Base-by-base conservation (phyloP, 2,329 filamentous ascomycete genomes). In the Stromatinia cepivora region DNA sequence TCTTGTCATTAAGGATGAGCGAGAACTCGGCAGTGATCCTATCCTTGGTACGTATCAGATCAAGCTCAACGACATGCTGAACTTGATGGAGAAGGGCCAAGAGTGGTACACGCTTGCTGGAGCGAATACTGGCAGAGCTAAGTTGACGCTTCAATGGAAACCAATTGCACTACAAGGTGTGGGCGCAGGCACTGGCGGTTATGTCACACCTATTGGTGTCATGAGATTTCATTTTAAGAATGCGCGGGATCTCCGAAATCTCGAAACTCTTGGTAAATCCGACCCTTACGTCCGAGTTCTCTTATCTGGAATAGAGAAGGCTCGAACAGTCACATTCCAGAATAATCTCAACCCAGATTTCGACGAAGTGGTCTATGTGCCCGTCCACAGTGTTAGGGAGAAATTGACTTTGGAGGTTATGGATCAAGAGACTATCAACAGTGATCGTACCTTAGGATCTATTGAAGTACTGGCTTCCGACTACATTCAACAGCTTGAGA, bases 291-390 rank as follows among this genome's bases (percentile, higher is more conserved):
- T 90, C 31, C 90, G 94, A 54, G 91, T 98, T 1, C 81, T 97
- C 66, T 85, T 97, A 10, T 97, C 94, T 61, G 94, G 95, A 58
- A 89, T 98, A 69, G 91, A 95, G 78, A 97, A 94, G 80, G 93
- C 88, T 13, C 89, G 94, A 70, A 98, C 95, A 3, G 95, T 99
- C 64, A 98, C 94, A 0, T 97, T 95, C 84, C 90, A 93, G 78
- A 99, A 97, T 81, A 96, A 97, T 72, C 87, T 99, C 70, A 93
- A 97, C 78, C 95, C 95, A 2, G 91, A 95, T 66, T 99, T 92
- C 90, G 93, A 99, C 76, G 95, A 99, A 80, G 89, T 99, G 34
- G 86, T 97, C 31, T 99, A 99, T 77, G 86, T 99, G 0, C 94
- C 96, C 1, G 87, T 99, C 69, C 94, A 97, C 79, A 93, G 90